Base-by-base conservation (phyloP, 768 basidiomycete genomes). In the Suillus subalutaceus region DNA sequence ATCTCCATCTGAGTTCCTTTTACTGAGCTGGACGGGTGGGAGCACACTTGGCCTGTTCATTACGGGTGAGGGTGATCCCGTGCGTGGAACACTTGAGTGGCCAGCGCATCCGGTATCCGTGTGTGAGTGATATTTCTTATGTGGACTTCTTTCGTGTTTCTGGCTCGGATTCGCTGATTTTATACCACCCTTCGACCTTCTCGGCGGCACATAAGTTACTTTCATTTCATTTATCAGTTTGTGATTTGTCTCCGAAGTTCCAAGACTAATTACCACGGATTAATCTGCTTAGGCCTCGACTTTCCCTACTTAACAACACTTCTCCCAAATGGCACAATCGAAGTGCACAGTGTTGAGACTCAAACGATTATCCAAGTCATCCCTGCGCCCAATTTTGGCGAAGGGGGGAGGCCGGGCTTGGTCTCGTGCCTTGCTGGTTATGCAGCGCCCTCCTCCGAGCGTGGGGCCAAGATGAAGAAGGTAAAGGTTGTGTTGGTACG, bases 21-120 rank as follows among this genome's bases (percentile, higher is more conserved):
- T 97, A 26, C 81, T 94, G 18, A 92, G 92, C 2, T 96, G 91
- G 86, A 95, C 90, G 1, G 96, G 93, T 16, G 79, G 82, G 4
- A 88, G 85, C 62, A 92, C 93, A 0, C 80, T 98, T 48, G 96
- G 96, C 0, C 79, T 99, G 12, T 99, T 98, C 71, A 83, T 98
- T 69, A 93, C 86, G 16, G 86, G 88, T 0, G 85, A 87, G 2
- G 96, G 94, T 0, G 95, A 97, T 75, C 94, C 96, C 6, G 90
- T 94, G 9, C 85, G 96, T 56, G 95, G 95, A 2, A 96, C 96
- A 2, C 79, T 97, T 53, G 86, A 94, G 73, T 97, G 94, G 93
- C 84, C 88, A 3, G 85, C 81, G 60, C 89, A 96, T 80, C 93
- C 95, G 0, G 79, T 87, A 30, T 85, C 88, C 23, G 79, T 94